These are phyloP conservation scores for Phytophthora podocarpi DNA, from an alignment of 352 stramenopile genomes.

Conservation along the genomic window DNA sequence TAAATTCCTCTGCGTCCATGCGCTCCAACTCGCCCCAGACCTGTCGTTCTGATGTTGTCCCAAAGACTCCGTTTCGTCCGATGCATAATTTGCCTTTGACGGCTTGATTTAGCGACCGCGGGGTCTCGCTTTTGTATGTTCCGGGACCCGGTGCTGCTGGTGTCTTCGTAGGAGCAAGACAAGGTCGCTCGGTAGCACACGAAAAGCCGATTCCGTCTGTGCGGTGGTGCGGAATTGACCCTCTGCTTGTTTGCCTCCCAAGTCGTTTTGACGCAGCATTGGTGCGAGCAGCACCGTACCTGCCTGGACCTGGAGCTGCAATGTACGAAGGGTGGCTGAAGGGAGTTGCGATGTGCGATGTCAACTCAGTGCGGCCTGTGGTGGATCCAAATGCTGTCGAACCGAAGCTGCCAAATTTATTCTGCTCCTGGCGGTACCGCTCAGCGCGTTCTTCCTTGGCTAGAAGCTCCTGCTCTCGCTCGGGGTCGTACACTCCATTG, in stretches of 20 bases:
- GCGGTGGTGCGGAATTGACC: slow-evolving; percentile 27
- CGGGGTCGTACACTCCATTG: slow-evolving; percentile 51
- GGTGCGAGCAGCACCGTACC: slow-evolving; percentile 35
- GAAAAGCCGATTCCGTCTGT: slow-evolving; percentile 71
- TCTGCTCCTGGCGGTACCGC: slow-evolving; percentile 34
- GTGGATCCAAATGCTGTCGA: slow-evolving; percentile 76
- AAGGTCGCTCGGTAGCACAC: slow-evolving; percentile 66
- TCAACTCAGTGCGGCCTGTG: slow-evolving; percentile 55
- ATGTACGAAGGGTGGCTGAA: slow-evolving; percentile 66
- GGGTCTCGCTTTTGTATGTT: slow-evolving; percentile 67
- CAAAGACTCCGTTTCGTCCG: slow-evolving; percentile 73
- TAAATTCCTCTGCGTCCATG: slow-evolving; percentile 50
- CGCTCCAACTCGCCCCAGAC: slow-evolving; percentile 67
- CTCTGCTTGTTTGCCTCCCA: slow-evolving; percentile 18
- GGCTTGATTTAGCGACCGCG: slow-evolving; percentile 56
- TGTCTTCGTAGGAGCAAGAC: slow-evolving; percentile 49
- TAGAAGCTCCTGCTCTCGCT: slow-evolving; percentile 66
- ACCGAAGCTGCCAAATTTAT: slow-evolving; percentile 23
- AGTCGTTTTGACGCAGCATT: slow-evolving; percentile 13
- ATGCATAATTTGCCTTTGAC: slow-evolving; percentile 56
- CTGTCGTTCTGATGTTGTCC: slow-evolving; percentile 73
- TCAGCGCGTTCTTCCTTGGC: slow-evolving; percentile 54
- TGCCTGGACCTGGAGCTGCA: slow-evolving; percentile 60
- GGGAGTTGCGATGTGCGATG: slow-evolving; percentile 58
- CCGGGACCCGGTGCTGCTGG: slow-evolving; percentile 50